Conservation (phyloP, 2,329 filamentous ascomycete genomes). For the Scedosporium aurantiacum region DNA sequence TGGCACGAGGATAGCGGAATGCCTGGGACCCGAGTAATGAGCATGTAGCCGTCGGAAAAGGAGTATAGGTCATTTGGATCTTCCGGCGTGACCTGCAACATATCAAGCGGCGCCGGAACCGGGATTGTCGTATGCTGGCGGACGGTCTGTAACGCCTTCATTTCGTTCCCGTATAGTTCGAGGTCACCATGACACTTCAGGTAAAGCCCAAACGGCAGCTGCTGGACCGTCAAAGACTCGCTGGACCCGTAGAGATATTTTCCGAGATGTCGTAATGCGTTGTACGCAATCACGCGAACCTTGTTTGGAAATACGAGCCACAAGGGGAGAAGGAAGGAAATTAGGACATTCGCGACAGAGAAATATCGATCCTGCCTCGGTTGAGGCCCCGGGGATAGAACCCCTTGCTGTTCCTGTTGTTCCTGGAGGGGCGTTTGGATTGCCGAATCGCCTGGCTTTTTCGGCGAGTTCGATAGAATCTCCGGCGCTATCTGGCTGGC, state of each 20-base stretch:
- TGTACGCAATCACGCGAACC: background rate
- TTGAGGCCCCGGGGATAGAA: too few species aligned
- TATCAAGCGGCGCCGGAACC: background rate
- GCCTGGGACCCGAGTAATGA: background rate
- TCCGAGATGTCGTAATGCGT: background rate
- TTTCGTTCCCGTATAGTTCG: background rate
- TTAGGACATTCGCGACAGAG: background rate
- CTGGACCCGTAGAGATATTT: background rate
- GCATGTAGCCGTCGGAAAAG: background rate
- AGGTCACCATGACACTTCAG: background rate
- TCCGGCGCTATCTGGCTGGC: slow-evolving; percentile 7
- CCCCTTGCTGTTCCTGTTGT: background rate
- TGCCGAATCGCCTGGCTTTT: background rate
- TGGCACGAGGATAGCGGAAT: slow-evolving; percentile 7
- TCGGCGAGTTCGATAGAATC: background rate
- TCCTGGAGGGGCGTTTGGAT: background rate
- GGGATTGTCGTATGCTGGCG: background rate
- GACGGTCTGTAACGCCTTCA: background rate
- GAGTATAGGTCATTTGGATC: background rate
- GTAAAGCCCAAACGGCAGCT: background rate
- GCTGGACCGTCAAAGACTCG: background rate
- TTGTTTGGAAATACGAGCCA: background rate
- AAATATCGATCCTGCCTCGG: background rate
- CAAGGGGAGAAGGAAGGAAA: background rate
- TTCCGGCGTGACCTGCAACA: background rate